Evolutionary conservation across 2,329 filamentous ascomycete species (phyloP).

Genomic region (Sphaerulina vaccinii): DNA sequence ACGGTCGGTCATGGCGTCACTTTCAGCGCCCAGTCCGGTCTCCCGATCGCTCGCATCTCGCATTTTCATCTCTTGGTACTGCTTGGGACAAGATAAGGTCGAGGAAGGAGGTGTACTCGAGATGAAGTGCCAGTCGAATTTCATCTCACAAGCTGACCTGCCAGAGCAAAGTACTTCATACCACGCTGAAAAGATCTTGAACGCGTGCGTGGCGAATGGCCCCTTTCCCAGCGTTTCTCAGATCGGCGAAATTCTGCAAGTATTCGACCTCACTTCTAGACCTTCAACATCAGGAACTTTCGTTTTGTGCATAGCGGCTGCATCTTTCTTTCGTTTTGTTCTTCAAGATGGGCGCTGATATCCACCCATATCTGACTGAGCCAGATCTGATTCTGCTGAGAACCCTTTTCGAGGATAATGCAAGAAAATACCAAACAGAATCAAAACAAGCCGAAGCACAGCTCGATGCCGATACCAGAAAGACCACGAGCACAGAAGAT

Average conservation of each 20-base stretch:
- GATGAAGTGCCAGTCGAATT: too few relatives aligned
- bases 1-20: too few relatives aligned
- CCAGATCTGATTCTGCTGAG: slow-evolving; percentile 43
- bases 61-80: too few relatives aligned
- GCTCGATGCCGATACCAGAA: not conserved
- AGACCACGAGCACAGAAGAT: not conserved
- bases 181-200: too few relatives aligned
- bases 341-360: slow-evolving; percentile 2
- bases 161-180: too few relatives aligned
- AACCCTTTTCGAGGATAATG: slow-evolving; percentile 39
- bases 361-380: slow-evolving; percentile 40
- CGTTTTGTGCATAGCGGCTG: slow-evolving; percentile 2
- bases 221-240: too few relatives aligned
- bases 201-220: not conserved
- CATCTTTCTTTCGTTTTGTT: not conserved
- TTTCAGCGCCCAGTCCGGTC: too few relatives aligned
- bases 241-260: too few relatives aligned
- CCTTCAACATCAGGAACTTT: not conserved
- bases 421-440: slow-evolving; percentile 2
- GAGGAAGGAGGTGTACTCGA: too few relatives aligned
- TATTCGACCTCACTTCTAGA: too few relatives aligned
- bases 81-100: too few relatives aligned
- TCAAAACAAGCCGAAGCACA: not conserved
- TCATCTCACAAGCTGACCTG: not conserved
- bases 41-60: too few relatives aligned